phyloP scores from a whole-genome alignment of 441 rosid genomes.

The Raphanus hybrid region DNA sequence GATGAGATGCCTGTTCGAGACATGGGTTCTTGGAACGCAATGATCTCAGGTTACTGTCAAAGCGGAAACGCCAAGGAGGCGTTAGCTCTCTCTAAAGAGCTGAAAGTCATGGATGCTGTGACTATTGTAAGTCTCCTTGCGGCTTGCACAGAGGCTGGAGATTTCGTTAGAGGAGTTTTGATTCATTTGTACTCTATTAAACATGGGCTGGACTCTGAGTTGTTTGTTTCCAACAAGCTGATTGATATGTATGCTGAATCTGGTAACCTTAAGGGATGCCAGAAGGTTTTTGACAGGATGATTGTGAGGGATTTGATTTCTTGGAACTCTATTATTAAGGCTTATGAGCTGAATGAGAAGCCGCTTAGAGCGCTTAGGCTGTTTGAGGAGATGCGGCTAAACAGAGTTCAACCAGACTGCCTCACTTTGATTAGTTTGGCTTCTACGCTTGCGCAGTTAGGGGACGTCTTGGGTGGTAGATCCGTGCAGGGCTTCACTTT shows the following conservation, averaged over 20 bases:
- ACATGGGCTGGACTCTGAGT: conserved; percentile 15
- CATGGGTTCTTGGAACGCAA: conserved; percentile 31
- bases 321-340: conserved; percentile 4
- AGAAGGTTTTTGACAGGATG: conserved; percentile 13
- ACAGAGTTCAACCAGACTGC: conserved; percentile 9
- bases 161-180: conserved; percentile 4
- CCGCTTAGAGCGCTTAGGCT: conserved; percentile 5
- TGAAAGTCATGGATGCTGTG: conserved; percentile 10
- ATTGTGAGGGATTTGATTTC: conserved; percentile 11
- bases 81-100: not conserved
- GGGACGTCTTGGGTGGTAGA: not conserved
- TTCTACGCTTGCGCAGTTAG: conserved; percentile 14
- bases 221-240: conserved; percentile 20
- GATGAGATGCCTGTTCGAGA: conserved; percentile 66
- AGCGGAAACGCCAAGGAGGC: conserved; percentile 18
- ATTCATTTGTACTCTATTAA: conserved; percentile 3
- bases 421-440: conserved; percentile 23
- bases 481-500: conserved; percentile 9
- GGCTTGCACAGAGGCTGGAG: conserved; percentile 17
- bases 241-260: conserved; percentile 19
- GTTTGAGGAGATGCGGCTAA: conserved; percentile 3
- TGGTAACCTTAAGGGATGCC: not conserved
- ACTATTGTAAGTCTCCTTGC: conserved; percentile 16
- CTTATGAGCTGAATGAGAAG: conserved; percentile 18
- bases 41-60: conserved; percentile 12